Percentiles rank a stretch among this genome's conserved stretches.
Conservation (phyloP, 257 asterid species). For the Solanum medicagineum region DNA sequence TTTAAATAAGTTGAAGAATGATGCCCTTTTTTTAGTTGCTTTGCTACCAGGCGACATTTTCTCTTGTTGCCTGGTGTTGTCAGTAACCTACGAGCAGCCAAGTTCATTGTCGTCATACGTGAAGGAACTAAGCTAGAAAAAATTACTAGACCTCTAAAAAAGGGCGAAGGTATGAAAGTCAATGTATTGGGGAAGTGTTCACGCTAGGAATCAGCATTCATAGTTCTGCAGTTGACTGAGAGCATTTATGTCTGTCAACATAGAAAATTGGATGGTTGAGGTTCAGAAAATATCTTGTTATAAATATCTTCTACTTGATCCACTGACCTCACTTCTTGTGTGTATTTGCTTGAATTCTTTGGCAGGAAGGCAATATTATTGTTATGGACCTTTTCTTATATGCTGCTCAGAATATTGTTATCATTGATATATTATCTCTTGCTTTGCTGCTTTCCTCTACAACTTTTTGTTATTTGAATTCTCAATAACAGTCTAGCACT, state of each 20-base stretch:
- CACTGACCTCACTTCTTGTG: background rate
- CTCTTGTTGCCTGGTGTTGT: background rate
- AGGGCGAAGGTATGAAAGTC: background rate
- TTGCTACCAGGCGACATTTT: background rate
- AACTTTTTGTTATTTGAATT: background rate
- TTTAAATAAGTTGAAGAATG: background rate
- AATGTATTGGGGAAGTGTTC: background rate
- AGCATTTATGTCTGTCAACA: background rate
- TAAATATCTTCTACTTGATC: background rate
- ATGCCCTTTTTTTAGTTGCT: background rate
- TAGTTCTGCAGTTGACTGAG: background rate
- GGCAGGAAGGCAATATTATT: background rate
- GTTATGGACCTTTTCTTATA: background rate
- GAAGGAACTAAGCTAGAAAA: background rate
- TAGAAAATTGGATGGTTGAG: background rate
- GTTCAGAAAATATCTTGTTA: background rate
- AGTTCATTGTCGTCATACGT: background rate
- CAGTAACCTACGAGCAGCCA: background rate
- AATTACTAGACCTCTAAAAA: background rate
- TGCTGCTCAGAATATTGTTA: background rate
- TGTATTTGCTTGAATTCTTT: background rate
- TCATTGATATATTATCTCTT: background rate
- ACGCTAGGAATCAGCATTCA: background rate
- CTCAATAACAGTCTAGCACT: background rate
- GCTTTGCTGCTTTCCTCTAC: background rate